Base-by-base conservation (phyloP, 176 grass and related monocot genomes). In the Bothriochloa decipiens region DNA sequence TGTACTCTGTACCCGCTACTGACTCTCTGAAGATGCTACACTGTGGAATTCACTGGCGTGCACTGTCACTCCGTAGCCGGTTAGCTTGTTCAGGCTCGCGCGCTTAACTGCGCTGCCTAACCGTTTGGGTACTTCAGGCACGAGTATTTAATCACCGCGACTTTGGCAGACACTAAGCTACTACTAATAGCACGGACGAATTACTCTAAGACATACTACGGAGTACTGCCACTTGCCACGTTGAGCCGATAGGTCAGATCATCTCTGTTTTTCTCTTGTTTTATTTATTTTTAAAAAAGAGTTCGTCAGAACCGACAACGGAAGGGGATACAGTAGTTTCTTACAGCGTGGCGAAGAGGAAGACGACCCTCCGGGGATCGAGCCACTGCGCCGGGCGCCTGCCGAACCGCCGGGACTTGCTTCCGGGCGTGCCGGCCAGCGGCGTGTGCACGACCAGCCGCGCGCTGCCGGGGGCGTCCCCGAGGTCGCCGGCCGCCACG, bases 281-380 rank as follows among this genome's bases (percentile, higher is more conserved):
- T n/a, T n/a, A n/a, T n/a, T n/a, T n/a, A n/a, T n/a, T n/a, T n/a
- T n/a, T n/a, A 45, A 72, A 45, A 4, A 43, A 17, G 0, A 12
- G 49, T 52, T 52, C 23, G 40, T 72, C 40, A 45, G 69, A 74
- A 47, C 45, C 18, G 43, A 73, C 42, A 29, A 4, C 25, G 1
- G 42, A 27, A 23, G 69, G 13, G 23, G 11, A 26, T 29, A 10
- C 15, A 47, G 37, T 15, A 49, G 39, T 65, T 65, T 17, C 90
- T 95, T 93, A 98, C 95, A 98, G 61, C 11, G 95, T 90, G 75
- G 95, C 95, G 84, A 98, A 98, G 68, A 92, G 72, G 91, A 98
- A 77, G 50, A 98, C 90, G 14, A 98, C 91, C 85, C 91, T 84
- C 70, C 91, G 80, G 2, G 95, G 89, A 52, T 98, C 91, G 40